Percentiles rank a stretch among this genome's conserved stretches.
These are phyloP conservation scores for Chalciporus pseudorubinellus DNA, from an alignment of 768 basidiomycete species.

Conservation along the genomic window DNA sequence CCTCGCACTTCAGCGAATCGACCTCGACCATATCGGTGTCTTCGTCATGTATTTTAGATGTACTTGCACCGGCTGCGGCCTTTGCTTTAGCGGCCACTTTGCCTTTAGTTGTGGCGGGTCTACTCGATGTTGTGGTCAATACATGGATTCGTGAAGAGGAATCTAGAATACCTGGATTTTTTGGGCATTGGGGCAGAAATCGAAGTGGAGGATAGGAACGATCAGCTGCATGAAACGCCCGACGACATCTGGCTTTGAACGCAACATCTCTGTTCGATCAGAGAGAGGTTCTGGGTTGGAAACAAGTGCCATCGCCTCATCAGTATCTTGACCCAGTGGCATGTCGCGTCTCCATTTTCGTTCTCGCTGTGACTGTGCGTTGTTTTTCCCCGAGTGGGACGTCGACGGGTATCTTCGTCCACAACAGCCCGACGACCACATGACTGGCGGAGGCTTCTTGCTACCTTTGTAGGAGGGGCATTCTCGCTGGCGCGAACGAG, in stretches of 20 bases:
- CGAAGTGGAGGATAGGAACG: slow-evolving; percentile 67
- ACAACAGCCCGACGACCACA: slow-evolving; percentile 61
- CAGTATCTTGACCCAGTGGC: too few species aligned
- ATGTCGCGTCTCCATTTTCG: neutral
- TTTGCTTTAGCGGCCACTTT: slow-evolving; percentile 60
- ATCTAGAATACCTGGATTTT: slow-evolving; percentile 57
- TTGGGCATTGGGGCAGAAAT: slow-evolving; percentile 63
- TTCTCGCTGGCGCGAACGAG: slow-evolving; percentile 48
- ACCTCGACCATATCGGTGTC: slow-evolving; percentile 78
- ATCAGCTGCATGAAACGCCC: slow-evolving; percentile 84
- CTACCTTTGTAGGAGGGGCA: too few species aligned
- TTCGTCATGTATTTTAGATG: slow-evolving; percentile 65
- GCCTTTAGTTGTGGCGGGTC: slow-evolving; percentile 54
- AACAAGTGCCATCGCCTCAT: too few species aligned
- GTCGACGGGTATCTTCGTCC: slow-evolving; percentile 39
- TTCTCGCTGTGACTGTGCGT: neutral
- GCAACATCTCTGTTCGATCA: too few species aligned
- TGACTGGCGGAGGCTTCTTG: slow-evolving; percentile 33
- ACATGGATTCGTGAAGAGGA: slow-evolving; percentile 7
- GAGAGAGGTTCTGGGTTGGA: too few species aligned
- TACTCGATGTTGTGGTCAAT: slow-evolving; percentile 23
- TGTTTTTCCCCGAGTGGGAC: neutral
- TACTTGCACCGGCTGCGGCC: slow-evolving; percentile 53
- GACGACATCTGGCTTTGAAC: slow-evolving; percentile 45
- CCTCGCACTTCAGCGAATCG: slow-evolving; percentile 47